Conservation (phyloP, 371 early-diverging fungal species). For the Capillidium heterosporum region DNA sequence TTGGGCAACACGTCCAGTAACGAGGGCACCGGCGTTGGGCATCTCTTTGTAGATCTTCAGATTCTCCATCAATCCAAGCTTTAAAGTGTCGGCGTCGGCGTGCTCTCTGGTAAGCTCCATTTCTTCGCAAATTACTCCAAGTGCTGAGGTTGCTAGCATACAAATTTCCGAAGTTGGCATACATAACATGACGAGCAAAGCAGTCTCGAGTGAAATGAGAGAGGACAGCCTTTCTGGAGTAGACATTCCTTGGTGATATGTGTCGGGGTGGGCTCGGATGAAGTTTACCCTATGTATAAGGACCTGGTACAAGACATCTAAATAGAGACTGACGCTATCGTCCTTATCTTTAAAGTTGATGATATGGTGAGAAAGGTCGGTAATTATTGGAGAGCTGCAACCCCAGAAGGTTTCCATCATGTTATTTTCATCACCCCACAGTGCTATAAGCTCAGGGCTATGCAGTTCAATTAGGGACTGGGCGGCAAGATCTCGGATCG, state of each 20-base stretch:
- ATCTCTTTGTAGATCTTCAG: conserved; percentile 51
- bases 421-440: conserved; percentile 34
- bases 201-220: conserved; percentile 53
- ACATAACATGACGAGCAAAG: conserved; percentile 54
- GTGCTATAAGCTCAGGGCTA: conserved; percentile 29
- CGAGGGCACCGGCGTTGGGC: conserved; percentile 28
- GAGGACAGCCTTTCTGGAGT: conserved; percentile 47
- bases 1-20: conserved; percentile 49
- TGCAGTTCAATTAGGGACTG: conserved; percentile 46
- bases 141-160: conserved; percentile 34
- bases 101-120: conserved; percentile 33
- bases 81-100: conserved; percentile 25
- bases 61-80: conserved; percentile 49
- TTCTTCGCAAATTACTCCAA: conserved; percentile 40
- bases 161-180: conserved; percentile 55
- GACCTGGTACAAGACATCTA: conserved; percentile 36
- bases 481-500: conserved; percentile 48
- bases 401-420: conserved; percentile 50
- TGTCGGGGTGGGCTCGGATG: conserved; percentile 21
- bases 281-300: conserved; percentile 40
- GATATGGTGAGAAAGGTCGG: conserved; percentile 26
- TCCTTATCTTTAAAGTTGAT: conserved; percentile 28
- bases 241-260: conserved; percentile 27
- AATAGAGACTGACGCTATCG: conserved; percentile 26
- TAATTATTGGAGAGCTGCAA: conserved; percentile 32